These are phyloP conservation scores for Olyra latifolia DNA, from an alignment of 176 grass and related monocot species.

Conservation along the genomic window DNA sequence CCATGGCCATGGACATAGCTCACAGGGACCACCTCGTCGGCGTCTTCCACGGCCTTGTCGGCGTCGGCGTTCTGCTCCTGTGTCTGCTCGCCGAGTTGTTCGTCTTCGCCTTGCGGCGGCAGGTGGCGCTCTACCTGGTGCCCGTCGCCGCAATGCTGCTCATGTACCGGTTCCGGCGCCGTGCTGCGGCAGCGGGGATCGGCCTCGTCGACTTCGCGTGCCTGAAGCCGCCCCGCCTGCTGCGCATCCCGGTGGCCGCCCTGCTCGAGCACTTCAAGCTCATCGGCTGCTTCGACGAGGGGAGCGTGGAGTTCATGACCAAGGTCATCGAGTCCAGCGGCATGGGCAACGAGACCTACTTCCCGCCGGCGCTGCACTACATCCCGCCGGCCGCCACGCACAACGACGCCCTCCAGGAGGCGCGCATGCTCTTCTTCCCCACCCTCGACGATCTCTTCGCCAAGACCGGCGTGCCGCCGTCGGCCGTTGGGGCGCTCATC, in stretches of 20 bases:
- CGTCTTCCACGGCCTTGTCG: conserved; percentile 18
- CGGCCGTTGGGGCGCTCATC: conserved; percentile 55
- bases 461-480: conserved; percentile 43
- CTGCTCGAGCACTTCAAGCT: conserved; percentile 62
- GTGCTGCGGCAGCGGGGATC: not conserved
- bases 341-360: conserved; percentile 84
- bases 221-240: conserved; percentile 48
- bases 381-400: conserved; percentile 53
- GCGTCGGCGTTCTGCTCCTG: conserved; percentile 4
- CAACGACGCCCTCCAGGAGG: conserved; percentile 47
- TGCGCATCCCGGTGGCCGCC: conserved; percentile 40
- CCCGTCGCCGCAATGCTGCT: conserved; percentile 47
- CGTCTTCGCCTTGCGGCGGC: conserved; percentile 17
- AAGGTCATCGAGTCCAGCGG: conserved; percentile 58
- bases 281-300: conserved; percentile 63
- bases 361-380: conserved; percentile 55
- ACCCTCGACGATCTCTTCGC: conserved; percentile 59
- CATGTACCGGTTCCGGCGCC: not conserved
- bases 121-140: conserved; percentile 29
- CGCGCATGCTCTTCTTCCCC: conserved; percentile 48
- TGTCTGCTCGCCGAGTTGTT: conserved; percentile 41
- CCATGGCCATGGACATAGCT: conserved; percentile 47
- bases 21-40: conserved; percentile 57
- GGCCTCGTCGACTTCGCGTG: conserved; percentile 72
- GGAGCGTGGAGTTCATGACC: conserved; percentile 72